Conservation (phyloP, 345 rosid species). For the Dimocarpus longan region DNA sequence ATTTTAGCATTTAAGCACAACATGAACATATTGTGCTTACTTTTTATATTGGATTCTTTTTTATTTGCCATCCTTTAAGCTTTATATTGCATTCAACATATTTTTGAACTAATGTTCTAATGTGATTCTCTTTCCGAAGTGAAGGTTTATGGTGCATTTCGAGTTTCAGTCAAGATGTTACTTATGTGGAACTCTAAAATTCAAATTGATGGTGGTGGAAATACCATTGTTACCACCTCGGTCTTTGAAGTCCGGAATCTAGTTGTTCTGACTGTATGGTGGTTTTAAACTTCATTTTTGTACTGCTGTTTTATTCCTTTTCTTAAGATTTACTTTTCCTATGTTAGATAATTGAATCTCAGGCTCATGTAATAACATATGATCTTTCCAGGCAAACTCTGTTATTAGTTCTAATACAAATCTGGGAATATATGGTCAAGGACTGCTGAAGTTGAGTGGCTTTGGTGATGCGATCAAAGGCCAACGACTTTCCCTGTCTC, state of each 20-base stretch:
- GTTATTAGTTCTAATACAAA: constrained; percentile 84
- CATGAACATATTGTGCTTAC: neutral
- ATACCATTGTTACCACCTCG: constrained; percentile 83
- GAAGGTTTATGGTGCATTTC: constrained; percentile 95
- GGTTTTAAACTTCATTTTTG: constrained; percentile 14
- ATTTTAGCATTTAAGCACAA: neutral
- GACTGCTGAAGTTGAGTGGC: constrained; percentile 76
- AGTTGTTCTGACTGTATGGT: constrained; percentile 86
- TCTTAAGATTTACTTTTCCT: neutral
- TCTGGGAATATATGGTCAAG: constrained; percentile 93
- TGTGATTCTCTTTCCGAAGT: constrained; percentile 25
- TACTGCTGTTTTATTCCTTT: neutral
- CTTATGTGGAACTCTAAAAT: constrained; percentile 96
- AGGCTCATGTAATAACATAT: constrained; percentile 22
- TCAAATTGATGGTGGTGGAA: constrained; percentile 93
- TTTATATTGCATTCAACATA: neutral
- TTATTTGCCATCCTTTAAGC: constrained; percentile 15
- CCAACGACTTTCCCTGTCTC: constrained; percentile 93
- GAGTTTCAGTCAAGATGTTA: constrained; percentile 89
- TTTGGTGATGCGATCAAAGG: constrained; percentile 88
- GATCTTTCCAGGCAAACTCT: constrained; percentile 70
- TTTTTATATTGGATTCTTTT: neutral
- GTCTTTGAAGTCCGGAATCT: constrained; percentile 96
- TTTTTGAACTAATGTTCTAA: constrained; percentile 17
- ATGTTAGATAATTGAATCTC: constrained; percentile 19